Evolutionary conservation across 2,329 filamentous ascomycete species (phyloP).

Genomic region (Dactylellina drechsleri): DNA sequence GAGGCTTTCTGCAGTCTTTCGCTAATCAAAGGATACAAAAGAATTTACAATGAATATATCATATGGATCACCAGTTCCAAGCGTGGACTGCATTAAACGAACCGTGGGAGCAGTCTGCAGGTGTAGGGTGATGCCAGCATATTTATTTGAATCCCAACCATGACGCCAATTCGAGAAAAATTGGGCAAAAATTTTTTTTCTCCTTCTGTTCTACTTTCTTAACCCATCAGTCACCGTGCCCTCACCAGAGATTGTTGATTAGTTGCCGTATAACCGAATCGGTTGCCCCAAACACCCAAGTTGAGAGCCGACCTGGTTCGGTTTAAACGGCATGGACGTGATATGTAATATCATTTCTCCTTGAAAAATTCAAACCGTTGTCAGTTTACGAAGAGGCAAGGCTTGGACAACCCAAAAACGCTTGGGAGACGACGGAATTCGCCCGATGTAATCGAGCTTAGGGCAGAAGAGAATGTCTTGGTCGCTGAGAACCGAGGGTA

Average conservation of each 20-base stretch:
- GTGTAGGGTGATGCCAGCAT: conserved; percentile 23
- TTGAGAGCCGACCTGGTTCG: conserved; percentile 28
- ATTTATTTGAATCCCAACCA: conserved; percentile 29
- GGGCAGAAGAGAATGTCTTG: not conserved
- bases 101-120: conserved; percentile 9
- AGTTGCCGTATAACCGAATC: conserved; percentile 51
- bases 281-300: conserved; percentile 34
- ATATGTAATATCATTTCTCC: conserved; percentile 15
- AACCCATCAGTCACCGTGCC: not conserved
- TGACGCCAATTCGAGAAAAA: conserved; percentile 4
- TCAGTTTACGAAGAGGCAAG: too few relatives aligned
- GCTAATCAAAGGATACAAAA: not conserved
- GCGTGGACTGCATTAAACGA: conserved; percentile 13
- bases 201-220: conserved; percentile 8
- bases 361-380: too few relatives aligned
- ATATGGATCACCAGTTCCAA: conserved; percentile 29
- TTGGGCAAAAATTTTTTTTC: conserved; percentile 21
- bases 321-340: conserved; percentile 42
- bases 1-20: too few relatives aligned
- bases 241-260: conserved; percentile 4
- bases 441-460: conserved; percentile 30
- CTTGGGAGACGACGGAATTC: conserved; percentile 43
- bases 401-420: conserved; percentile 14
- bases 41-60: not conserved
- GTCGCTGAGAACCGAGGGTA: conserved; percentile 46